phyloP scores from a whole-genome alignment of 2,329 filamentous ascomycete species.

The Colletotrichum ledebouriae region DNA sequence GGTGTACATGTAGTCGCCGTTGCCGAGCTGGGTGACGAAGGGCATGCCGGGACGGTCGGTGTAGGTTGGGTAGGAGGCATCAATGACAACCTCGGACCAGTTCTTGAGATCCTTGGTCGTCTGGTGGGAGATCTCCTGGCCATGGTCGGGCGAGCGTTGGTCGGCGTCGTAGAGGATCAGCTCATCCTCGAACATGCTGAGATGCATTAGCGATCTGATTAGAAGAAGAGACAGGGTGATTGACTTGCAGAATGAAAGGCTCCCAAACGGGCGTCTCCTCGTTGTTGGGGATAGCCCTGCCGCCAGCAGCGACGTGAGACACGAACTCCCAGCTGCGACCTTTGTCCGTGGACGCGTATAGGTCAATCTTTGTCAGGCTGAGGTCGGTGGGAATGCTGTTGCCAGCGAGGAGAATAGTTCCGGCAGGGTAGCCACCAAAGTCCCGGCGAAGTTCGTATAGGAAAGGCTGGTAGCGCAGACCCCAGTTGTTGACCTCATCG shows the following conservation, averaged over 20 bases:
- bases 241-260: conserved; percentile 69
- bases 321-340: conserved; percentile 77
- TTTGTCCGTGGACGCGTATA: conserved; percentile 74
- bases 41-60: conserved; percentile 78
- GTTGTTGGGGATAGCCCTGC: conserved; percentile 72
- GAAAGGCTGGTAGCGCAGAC: conserved; percentile 77
- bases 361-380: conserved; percentile 74
- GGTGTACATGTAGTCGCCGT: conserved; percentile 72
- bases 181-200: conserved; percentile 66
- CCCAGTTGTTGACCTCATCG: conserved; percentile 74
- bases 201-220: background rate
- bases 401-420: conserved; percentile 73
- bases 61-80: conserved; percentile 74
- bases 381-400: conserved; percentile 72
- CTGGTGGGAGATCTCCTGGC: conserved; percentile 79
- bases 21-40: conserved; percentile 69
- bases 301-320: conserved; percentile 73
- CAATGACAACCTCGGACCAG: conserved; percentile 69
- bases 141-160: conserved; percentile 74
- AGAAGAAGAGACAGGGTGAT: background rate
- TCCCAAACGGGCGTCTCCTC: conserved; percentile 80
- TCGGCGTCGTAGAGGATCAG: conserved; percentile 79
- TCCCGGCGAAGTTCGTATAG: conserved; percentile 72
- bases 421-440: conserved; percentile 70
- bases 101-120: conserved; percentile 68